Base-by-base conservation (phyloP, 208 protist genomes). In the Crithidia expoeki region DNA sequence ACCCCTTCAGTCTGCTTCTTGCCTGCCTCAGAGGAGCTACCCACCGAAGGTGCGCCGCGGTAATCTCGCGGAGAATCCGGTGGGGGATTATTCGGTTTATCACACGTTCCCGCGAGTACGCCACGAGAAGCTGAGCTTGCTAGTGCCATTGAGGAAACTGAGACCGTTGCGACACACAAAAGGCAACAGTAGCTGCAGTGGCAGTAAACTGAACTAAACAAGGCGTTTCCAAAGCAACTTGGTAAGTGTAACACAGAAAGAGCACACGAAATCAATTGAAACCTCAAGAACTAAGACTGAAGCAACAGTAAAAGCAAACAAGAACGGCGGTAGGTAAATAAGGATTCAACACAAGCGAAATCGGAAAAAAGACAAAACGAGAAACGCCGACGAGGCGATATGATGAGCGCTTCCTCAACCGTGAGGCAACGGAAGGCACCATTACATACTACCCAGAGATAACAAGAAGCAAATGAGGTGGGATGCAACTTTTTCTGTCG, bases 121-220 rank as follows among this genome's bases (percentile, higher is more conserved):
- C 47, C 46, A 49, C n/a, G 33, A 46, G 59, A 50, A 32, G 51
- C 52, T 1, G 69, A 75, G 52, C 51, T 68, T 19, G 46, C 49
- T 23, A 70, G 21, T 28, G 56, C n/a, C 64, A 76, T 76, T 66
- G 49, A 10, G 34, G 30, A 10, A 10, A 11, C 56, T 28, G 49
- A 10, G n/a, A n/a, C n/a, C n/a, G n/a, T n/a, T n/a, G n/a, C n/a
- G n/a, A 57, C 47, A 32, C 16, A 34, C 10, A 49, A 16, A 49
- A 55, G 21, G 33, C 44, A 49, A 58, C 28, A 32, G 36, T 12
- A 40, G 36, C 5, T 40, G 36, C 36, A 40, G 36, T 12, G 5
- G 36, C 36, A 40, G 36, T 40, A 12, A 12, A 40, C 5, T 40
- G 36, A 12, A 40, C 5, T 40, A 12, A 14, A 40, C 12, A 12